Evolutionary conservation across 805 yeast genomes (phyloP), one percentile per base, ranked within the genome.

Genomic region (Isabelozyma rhagii): DNA sequence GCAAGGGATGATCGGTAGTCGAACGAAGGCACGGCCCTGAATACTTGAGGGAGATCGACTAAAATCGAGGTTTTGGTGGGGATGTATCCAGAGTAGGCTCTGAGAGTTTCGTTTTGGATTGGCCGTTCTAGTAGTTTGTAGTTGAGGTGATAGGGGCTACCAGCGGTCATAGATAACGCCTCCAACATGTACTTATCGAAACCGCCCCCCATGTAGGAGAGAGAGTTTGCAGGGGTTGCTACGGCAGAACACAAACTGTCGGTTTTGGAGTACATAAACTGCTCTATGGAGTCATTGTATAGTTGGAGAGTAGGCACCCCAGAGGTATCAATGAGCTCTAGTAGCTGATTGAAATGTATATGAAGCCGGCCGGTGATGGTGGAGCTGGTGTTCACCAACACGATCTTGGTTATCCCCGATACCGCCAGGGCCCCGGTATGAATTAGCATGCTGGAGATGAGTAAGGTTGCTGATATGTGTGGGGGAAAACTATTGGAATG

Each of bases 181-280:
- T 59, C 51, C 4, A 57, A 47, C 14, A 63, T 42, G 44, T 55
- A 58, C 29, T 55, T 51, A 51, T 65, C 69, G 44, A 58, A 64
- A n/a, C 68, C 69, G 5, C 55, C 67, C 11, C 64, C 63, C 69
- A 65, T 64, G 45, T 54, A 62, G 14, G 58, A 47, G n/a, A 60
- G 51, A 9, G 65, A 58, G 54, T 64, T 64, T 11, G 61, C 52
- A 0, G 69, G 67, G 9, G 67, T 49, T 10, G 59, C 55, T 1
- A 60, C 46, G 9, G 62, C 58, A 4, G 59, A 50, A 17, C 45
- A 14, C 8, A 21, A 39, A 13, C 31, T 31, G 43, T 18, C 28
- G 41, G 41, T 11, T 39, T 39, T 39, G 17, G 41, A 39, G 41
- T 8, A 14, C 13, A 21, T 13, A 18, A 13, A 41, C n/a, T 17